Conservation (phyloP, 805 yeast species). For the Lipomyces lipofer region DNA sequence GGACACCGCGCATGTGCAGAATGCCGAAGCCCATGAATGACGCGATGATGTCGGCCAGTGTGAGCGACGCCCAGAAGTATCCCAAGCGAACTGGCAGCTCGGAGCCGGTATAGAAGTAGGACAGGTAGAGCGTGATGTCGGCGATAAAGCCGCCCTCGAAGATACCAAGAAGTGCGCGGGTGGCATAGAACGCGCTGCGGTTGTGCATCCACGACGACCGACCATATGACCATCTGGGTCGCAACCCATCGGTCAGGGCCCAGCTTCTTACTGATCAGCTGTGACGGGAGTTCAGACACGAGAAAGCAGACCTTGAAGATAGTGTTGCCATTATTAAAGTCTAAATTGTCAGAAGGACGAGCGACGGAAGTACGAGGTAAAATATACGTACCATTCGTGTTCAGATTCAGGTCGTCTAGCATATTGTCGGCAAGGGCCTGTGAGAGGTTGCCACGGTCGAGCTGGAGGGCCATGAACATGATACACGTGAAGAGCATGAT, state of each 20-base stretch:
- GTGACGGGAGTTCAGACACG: slow-evolving; percentile 64
- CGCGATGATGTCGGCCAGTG: slow-evolving; percentile 46
- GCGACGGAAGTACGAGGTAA: background rate
- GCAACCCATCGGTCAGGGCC: slow-evolving; percentile 67
- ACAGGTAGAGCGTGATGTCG: slow-evolving; percentile 57
- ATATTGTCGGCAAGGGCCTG: slow-evolving; percentile 60
- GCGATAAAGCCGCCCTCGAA: slow-evolving; percentile 65
- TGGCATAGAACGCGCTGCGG: slow-evolving; percentile 47
- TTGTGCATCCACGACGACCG: slow-evolving; percentile 48
- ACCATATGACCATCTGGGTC: slow-evolving; percentile 54
- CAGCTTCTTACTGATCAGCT: slow-evolving; percentile 56
- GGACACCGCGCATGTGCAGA: slow-evolving; percentile 48
- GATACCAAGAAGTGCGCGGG: slow-evolving; percentile 54
- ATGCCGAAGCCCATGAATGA: slow-evolving; percentile 52
- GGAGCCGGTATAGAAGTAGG: slow-evolving; percentile 56
- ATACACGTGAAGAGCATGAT: slow-evolving; percentile 8
- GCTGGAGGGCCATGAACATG: slow-evolving; percentile 55
- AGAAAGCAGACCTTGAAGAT: slow-evolving; percentile 54
- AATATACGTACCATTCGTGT: slow-evolving; percentile 44
- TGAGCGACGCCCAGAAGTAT: slow-evolving; percentile 54
- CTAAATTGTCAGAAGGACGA: slow-evolving; percentile 37
- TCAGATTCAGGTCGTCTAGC: slow-evolving; percentile 50
- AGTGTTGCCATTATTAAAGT: slow-evolving; percentile 58
- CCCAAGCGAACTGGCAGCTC: slow-evolving; percentile 58
- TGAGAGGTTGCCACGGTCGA: slow-evolving; percentile 55